Evolutionary conservation across 1,139 yeast genomes (phyloP), one percentile per base, ranked within the genome.

Genomic region (Candida frijolesensis): DNA sequence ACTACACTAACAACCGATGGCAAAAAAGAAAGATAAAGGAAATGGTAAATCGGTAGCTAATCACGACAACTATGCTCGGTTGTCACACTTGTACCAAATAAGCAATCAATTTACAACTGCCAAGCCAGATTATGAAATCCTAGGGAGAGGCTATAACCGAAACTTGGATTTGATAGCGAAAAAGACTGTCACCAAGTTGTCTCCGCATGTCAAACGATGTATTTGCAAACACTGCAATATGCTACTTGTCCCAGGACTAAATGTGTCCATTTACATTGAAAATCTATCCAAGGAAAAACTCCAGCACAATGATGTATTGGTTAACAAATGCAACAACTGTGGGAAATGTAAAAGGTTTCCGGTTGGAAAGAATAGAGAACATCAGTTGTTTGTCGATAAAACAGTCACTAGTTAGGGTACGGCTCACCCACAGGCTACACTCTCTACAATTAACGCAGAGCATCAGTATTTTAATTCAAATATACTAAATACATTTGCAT

Each of bases 191-290:
- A 60, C 84, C 14, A 79, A 86, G 57, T 60, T 85, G 46, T 78
- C 86, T 34, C 90, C 90, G 0, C 68, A 69, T 27, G 60, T 87
- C 18, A 88, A 87, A 62, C 68, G 92, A 54, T 71, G 76, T 1
- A 59, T 83, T 25, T 87, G 95, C 64, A 86, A 85, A 57, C 66
- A 64, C 25, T 87, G 95, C 62, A 64, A 77, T 49, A 63, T 78
- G 9, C 54, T 78, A 9, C 67, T 79, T 50, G 60, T 79, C 0
- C 80, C 84, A 0, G 87, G 87, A 0, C 48, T 70, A 2, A 72
- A 77, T 6, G 61, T 79, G 60, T 45, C 62, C 6, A 60, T 72
- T 32, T 56, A 63, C 40, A 44, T 71, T 16, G 68, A 68, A 58
- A 69, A 70, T 72, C 6, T 47, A 50, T 61, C 71, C 2, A 64